Evolutionary conservation across 2,329 filamentous ascomycete genomes (phyloP).

Genomic region (Pseudogymnoascus sp.): DNA sequence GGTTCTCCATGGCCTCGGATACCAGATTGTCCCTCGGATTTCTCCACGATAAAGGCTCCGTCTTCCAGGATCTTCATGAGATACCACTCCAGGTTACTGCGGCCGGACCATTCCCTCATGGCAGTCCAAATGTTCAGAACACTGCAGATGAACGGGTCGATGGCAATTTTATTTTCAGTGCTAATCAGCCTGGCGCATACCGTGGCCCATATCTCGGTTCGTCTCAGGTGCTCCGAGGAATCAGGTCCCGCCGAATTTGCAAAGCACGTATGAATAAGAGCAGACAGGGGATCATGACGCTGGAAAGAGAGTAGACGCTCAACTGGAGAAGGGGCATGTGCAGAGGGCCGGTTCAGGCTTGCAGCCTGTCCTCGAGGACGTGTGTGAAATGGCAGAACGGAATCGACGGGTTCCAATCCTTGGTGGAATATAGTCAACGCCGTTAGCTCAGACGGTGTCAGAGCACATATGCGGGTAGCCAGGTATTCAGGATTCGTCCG

Average conservation of each 20-base stretch:
- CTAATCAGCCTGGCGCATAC: conserved; percentile 72
- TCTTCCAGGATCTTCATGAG: conserved; percentile 92
- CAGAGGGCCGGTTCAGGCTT: conserved; percentile 39
- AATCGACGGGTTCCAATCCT: conserved; percentile 72
- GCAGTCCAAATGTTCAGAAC: conserved; percentile 82
- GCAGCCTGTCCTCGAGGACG: conserved; percentile 37
- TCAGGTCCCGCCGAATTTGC: conserved; percentile 76
- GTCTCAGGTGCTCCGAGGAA: conserved; percentile 69
- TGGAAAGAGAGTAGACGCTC: conserved; percentile 84
- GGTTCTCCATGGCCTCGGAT: conserved; percentile 63
- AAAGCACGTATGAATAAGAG: conserved; percentile 81
- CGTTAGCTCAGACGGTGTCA: conserved; percentile 69
- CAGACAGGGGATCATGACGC: conserved; percentile 76
- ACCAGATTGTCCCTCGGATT: conserved; percentile 69
- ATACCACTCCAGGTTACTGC: conserved; percentile 84
- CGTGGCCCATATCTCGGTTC: conserved; percentile 81
- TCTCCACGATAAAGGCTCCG: conserved; percentile 82
- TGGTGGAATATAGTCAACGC: conserved; percentile 72
- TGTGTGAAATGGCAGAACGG: conserved; percentile 65
- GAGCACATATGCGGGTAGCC: conserved; percentile 68
- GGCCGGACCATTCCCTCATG: conserved; percentile 84
- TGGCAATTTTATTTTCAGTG: conserved; percentile 64
- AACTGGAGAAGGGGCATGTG: conserved; percentile 54
- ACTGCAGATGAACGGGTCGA: conserved; percentile 73
- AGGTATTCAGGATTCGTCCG: conserved; percentile 83